A percentile compares a stretch with the other conserved stretches of the same genome.
Evolutionary conservation across 2,329 filamentous ascomycete genomes (phyloP).

Genomic region (Atkinsonella hypoxylon): DNA sequence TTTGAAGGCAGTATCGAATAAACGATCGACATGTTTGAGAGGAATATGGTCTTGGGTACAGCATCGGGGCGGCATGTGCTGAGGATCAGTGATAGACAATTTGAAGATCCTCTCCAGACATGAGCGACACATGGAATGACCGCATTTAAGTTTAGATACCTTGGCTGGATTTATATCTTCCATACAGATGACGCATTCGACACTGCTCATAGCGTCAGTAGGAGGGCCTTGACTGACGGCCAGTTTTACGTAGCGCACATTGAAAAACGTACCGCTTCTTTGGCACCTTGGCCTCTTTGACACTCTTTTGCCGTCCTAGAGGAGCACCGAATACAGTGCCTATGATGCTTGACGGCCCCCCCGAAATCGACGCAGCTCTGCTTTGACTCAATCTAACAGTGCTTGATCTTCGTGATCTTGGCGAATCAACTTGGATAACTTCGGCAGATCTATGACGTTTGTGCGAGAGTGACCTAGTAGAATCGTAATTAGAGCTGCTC

Average conservation of each 20-base stretch:
- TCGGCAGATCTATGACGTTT: conserved; percentile 12
- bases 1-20: conserved; percentile 68
- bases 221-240: background rate
- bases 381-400: conserved; percentile 9
- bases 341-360: conserved; percentile 14
- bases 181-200: conserved; percentile 62
- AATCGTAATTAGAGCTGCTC: background rate
- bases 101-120: conserved; percentile 67
- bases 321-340: conserved; percentile 16
- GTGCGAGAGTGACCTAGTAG: conserved; percentile 6
- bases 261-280: conserved; percentile 9
- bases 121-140: conserved; percentile 67
- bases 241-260: background rate
- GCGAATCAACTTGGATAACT: conserved; percentile 7
- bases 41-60: conserved; percentile 65
- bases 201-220: conserved; percentile 29
- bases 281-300: conserved; percentile 5
- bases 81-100: conserved; percentile 62
- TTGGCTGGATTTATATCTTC: conserved; percentile 53
- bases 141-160: conserved; percentile 62
- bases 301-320: conserved; percentile 15
- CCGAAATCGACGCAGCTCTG: conserved; percentile 9
- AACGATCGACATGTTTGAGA: conserved; percentile 59
- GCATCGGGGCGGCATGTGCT: conserved; percentile 76
- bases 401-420: conserved; percentile 8